Base-by-base conservation (phyloP, 805 yeast genomes). In the Metschnikowia hibisci region DNA sequence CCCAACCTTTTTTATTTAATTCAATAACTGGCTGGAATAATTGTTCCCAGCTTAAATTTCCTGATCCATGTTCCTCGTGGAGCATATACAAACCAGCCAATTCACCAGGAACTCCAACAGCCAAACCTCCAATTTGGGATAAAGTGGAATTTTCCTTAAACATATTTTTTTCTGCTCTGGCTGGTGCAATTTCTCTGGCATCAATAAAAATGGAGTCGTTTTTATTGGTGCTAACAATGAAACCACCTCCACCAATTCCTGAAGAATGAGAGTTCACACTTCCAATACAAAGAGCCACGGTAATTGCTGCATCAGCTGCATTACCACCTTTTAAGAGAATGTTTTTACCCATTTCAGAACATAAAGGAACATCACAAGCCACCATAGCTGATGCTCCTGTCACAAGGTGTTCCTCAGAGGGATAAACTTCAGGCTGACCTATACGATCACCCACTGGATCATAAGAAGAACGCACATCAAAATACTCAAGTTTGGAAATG, bases 221-320 rank as follows among this genome's bases (percentile, higher is more conserved):
- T 11, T 45, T 48, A 18, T 52, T 44, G 12, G 57, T 51, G 47
- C 67, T 61, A 10, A 65, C 75, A 34, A 85, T 83, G 54, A 78
- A 88, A 0, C 85, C 87, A 8, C 99, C 98, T 4, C 98, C 98
- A 6, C 97, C 96, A 33, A 91, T 82, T 0, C 97, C 96, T 1
- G 95, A 82, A 45, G 83, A 82, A 66, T 84, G 87, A 49, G 88
- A 81, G 57, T 87, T 86, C 16, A 87, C 65, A 42, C 86, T 74
- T 2, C 98, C 98, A 26, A 91, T 80, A 58, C 99, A 91, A 23
- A 91, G 69, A 0, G 95, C 87, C 10, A 87, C 85, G 0, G 96
- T 84, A 2, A 91, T 83, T 0, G 96, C 87, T 0, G 96, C 96
- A 60, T 91, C 99, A 0, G 96, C 96, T 2, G 97, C 96, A 54